Evolutionary conservation across 768 basidiomycete species (phyloP).

Genomic region (Hericium alpestre): DNA sequence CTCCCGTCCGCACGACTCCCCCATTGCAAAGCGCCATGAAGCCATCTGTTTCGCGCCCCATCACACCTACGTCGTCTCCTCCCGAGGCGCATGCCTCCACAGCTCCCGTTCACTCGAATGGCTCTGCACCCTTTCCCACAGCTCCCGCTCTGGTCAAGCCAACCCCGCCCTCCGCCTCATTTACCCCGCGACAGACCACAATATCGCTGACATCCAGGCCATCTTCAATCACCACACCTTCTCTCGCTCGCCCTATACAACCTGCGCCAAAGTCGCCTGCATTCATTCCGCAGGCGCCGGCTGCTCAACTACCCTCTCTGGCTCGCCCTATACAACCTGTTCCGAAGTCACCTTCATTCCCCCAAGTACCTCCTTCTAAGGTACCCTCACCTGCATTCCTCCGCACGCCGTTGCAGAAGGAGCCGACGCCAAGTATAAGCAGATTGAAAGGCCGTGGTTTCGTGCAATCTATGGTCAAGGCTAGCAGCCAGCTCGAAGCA

Average conservation of each 20-base stretch:
- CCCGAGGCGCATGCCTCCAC: not conserved
- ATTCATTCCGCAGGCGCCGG: constrained; percentile 31
- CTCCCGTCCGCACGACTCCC: not conserved
- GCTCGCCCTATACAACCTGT: constrained; percentile 22
- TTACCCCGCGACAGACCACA: not conserved
- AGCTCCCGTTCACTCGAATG: not conserved
- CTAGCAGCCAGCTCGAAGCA: constrained; percentile 41
- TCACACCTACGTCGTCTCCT: not conserved
- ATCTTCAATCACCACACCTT: not conserved
- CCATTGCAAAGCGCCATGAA: not conserved
- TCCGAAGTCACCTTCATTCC: constrained; percentile 34
- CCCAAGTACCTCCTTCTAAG: constrained; percentile 30
- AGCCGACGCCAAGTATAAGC: constrained; percentile 73
- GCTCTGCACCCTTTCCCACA: not conserved
- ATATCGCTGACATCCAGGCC: not conserved
- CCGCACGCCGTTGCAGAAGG: constrained; percentile 46
- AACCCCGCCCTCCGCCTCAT: not conserved
- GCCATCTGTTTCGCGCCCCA: not conserved
- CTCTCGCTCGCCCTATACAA: constrained; percentile 4
- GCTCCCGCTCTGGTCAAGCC: not conserved
- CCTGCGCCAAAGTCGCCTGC: constrained; percentile 31
- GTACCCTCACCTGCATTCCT: constrained; percentile 50
- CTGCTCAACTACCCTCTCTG: constrained; percentile 35
- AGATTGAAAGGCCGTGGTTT: constrained; percentile 78
- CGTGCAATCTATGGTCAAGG: constrained; percentile 74